phyloP scores from a whole-genome alignment of 257 asterid species.

The Solanum megistacrolobum region DNA sequence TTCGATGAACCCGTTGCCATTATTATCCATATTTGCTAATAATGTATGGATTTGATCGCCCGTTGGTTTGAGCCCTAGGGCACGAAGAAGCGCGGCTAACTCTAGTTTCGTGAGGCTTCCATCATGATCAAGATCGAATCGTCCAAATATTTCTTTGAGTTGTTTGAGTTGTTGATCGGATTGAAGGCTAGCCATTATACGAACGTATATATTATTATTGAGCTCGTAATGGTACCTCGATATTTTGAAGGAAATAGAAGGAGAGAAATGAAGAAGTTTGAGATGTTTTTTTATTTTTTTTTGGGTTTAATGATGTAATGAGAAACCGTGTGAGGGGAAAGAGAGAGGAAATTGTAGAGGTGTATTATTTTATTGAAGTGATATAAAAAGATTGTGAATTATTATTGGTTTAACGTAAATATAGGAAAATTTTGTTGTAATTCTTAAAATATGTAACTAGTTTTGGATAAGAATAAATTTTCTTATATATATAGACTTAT shows the following conservation, averaged over 20 bases:
- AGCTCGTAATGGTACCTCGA: background rate
- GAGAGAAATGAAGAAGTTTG: background rate
- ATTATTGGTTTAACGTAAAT: background rate
- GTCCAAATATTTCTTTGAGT: constrained; percentile 52
- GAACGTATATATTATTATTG: background rate
- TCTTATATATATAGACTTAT: background rate
- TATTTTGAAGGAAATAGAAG: background rate
- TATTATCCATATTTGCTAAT: constrained; percentile 53
- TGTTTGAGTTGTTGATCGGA: constrained; percentile 52
- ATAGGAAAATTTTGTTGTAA: background rate
- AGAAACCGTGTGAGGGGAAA: background rate
- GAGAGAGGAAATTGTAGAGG: background rate
- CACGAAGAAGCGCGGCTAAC: constrained; percentile 80
- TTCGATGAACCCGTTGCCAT: constrained; percentile 74
- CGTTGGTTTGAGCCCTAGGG: constrained; percentile 63
- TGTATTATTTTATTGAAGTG: background rate
- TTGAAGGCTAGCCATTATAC: constrained; percentile 11
- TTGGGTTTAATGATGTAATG: background rate
- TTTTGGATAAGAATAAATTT: background rate
- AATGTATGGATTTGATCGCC: constrained; percentile 72
- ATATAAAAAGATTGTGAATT: background rate
- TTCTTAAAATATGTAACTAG: background rate
- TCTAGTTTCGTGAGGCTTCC: constrained; percentile 93
- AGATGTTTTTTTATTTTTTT: background rate
- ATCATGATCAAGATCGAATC: constrained; percentile 86